Percentiles rank a stretch among this genome's conserved stretches.
phyloP scores from a whole-genome alignment of 495 filamentous ascomycete species.

The Lindgomyces ingoldianus region DNA sequence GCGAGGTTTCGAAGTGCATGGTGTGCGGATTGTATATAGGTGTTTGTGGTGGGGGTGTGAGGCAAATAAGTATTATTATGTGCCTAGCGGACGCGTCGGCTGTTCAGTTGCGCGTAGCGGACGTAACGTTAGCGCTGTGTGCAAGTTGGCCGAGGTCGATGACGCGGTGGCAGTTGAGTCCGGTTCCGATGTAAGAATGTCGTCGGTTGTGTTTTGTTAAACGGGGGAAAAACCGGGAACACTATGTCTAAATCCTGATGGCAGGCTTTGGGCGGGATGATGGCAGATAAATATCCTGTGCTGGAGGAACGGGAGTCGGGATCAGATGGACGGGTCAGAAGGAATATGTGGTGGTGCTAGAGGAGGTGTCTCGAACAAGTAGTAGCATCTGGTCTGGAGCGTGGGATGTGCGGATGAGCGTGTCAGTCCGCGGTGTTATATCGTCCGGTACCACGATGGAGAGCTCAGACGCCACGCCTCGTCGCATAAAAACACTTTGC shows the following conservation, averaged over 20 bases:
- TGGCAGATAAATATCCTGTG: slow-evolving; percentile 10
- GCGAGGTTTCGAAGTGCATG: slow-evolving; percentile 40
- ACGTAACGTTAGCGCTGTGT: slow-evolving; percentile 11
- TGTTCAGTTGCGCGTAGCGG: not conserved
- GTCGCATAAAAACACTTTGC: slow-evolving; percentile 30
- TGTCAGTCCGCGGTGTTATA: slow-evolving; percentile 16
- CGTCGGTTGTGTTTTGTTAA: not conserved
- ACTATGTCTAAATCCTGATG: not conserved
- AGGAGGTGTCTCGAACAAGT: slow-evolving; percentile 30
- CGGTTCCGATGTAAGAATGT: slow-evolving; percentile 10
- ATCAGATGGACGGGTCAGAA: slow-evolving; percentile 30
- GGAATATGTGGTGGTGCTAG: slow-evolving; percentile 12
- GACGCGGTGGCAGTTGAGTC: slow-evolving; percentile 5
- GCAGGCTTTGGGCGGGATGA: not conserved
- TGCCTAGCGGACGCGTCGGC: slow-evolving; percentile 5
- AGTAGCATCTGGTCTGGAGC: slow-evolving; percentile 26
- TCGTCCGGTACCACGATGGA: slow-evolving; percentile 4
- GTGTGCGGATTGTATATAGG: slow-evolving; percentile 13
- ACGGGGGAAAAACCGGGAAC: not conserved
- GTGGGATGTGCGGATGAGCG: slow-evolving; percentile 18
- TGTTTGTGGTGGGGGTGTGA: not conserved
- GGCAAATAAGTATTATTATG: slow-evolving; percentile 1
- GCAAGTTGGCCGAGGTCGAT: slow-evolving; percentile 6
- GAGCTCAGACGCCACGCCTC: slow-evolving; percentile 18
- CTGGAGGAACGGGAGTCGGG: slow-evolving; percentile 3